These are phyloP conservation scores for Scheffersomyces amazonensis DNA, from an alignment of 805 yeast genomes.

Conservation along the genomic window DNA sequence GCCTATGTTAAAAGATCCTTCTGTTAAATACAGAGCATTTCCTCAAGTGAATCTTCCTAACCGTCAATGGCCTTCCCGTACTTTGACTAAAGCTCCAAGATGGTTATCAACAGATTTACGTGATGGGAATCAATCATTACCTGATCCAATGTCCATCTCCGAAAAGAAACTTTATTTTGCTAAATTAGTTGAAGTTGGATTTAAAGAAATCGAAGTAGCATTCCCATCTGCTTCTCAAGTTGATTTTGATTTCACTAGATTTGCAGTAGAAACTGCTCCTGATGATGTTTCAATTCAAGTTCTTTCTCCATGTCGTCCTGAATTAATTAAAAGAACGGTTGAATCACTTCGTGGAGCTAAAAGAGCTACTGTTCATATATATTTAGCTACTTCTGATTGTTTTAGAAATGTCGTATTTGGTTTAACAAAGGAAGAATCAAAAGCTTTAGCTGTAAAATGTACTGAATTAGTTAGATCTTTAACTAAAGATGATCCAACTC, in stretches of 20 bases:
- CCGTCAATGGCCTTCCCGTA: constrained; percentile 68
- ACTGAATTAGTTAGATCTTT: constrained; percentile 60
- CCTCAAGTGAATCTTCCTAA: constrained; percentile 53
- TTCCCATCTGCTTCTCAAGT: constrained; percentile 79
- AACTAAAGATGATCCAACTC: constrained; percentile 65
- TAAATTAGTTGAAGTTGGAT: constrained; percentile 69
- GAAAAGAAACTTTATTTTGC: constrained; percentile 71
- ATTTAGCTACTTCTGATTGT: constrained; percentile 72
- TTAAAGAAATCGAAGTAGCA: constrained; percentile 80
- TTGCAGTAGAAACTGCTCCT: constrained; percentile 71
- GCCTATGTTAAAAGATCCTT: constrained; percentile 55
- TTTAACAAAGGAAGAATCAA: constrained; percentile 56
- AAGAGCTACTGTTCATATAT: constrained; percentile 71
- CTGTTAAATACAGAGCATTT: constrained; percentile 59
- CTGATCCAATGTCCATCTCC: constrained; percentile 83
- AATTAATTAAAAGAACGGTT: constrained; percentile 65
- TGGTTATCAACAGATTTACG: constrained; percentile 83
- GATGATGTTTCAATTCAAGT: constrained; percentile 76
- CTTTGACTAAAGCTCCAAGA: constrained; percentile 63
- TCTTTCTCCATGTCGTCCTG: constrained; percentile 73
- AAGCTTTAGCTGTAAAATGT: constrained; percentile 60
- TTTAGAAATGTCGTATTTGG: constrained; percentile 72
- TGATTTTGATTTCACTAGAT: constrained; percentile 78
- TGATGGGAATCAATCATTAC: constrained; percentile 82
- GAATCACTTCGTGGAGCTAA: constrained; percentile 74